Percentiles rank a stretch among this genome's conserved stretches.
phyloP scores from a whole-genome alignment of 176 grass and related monocot genomes.

The Rhynchospora tenuis region DNA sequence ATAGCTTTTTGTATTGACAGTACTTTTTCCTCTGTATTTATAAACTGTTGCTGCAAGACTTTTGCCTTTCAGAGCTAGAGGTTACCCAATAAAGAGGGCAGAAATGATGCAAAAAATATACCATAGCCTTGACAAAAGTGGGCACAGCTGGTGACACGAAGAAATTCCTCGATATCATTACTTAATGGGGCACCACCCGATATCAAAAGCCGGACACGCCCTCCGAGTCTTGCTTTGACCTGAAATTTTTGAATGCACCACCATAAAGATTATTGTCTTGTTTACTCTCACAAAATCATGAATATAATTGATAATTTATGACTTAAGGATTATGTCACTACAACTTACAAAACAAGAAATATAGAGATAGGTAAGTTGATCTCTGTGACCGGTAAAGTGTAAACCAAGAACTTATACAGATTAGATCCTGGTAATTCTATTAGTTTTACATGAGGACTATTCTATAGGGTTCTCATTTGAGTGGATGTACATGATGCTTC shows the following conservation, averaged over 20 bases:
- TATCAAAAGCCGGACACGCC: conserved; percentile 84
- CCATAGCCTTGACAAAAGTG: conserved; percentile 89
- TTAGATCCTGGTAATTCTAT: too few species aligned
- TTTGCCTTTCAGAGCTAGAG: neutral
- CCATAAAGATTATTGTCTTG: neutral
- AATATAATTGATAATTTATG: neutral
- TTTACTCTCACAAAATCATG: neutral
- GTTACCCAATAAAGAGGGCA: too few species aligned
- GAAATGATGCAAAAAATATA: conserved; percentile 27
- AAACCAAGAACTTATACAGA: too few species aligned
- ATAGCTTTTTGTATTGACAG: neutral
- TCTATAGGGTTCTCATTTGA: neutral
- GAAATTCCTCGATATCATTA: conserved; percentile 91
- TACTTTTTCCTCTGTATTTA: neutral
- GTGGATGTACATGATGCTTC: neutral
- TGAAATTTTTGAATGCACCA: conserved; percentile 32
- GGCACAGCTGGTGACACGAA: conserved; percentile 89
- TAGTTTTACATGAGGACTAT: neutral
- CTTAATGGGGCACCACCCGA: conserved; percentile 87
- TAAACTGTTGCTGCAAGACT: neutral
- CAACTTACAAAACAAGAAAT: neutral
- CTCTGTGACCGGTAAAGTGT: too few species aligned
- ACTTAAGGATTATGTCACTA: neutral
- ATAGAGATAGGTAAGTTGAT: neutral
- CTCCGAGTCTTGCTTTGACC: conserved; percentile 91